These are phyloP conservation scores for Thalassiosira mediterranea DNA, from an alignment of 352 stramenopile genomes.

Conservation along the genomic window DNA sequence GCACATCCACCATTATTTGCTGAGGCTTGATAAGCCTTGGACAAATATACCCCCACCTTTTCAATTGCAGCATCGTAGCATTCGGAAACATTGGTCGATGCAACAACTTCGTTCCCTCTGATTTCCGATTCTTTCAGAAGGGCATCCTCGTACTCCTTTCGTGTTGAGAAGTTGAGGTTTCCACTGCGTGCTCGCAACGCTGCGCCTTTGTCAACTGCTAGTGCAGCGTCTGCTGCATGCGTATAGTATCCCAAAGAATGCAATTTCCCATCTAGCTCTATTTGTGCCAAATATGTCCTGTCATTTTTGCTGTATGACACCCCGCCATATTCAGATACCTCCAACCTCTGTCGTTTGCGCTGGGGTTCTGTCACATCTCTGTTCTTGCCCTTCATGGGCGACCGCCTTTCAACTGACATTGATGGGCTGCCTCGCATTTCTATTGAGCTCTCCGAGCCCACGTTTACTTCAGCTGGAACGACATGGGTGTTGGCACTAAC, in stretches of 20 bases:
- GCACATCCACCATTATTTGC: too few relatives aligned
- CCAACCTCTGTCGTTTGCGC: conserved; percentile 1
- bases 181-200: not conserved
- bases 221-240: conserved; percentile 17
- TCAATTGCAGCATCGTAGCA: not conserved
- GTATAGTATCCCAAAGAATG: conserved; percentile 17
- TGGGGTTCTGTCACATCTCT: not conserved
- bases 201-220: conserved; percentile 22
- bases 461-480: too few relatives aligned
- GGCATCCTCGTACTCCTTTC: not conserved
- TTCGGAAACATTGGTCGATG: too few relatives aligned
- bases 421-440: not conserved
- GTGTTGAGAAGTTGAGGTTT: not conserved
- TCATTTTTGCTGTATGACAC: conserved; percentile 6
- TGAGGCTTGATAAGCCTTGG: conserved; percentile 3
- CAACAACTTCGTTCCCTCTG: too few relatives aligned
- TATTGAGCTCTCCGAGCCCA: not conserved
- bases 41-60: conserved; percentile 10
- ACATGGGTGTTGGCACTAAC: too few relatives aligned
- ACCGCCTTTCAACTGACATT: too few relatives aligned
- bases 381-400: conserved; percentile 10
- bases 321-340: conserved; percentile 4
- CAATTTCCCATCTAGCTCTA: conserved; percentile 4
- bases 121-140: not conserved
- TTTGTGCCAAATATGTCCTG: conserved; percentile 21